Percentiles rank a stretch among this genome's conserved stretches.
phyloP scores from a whole-genome alignment of 2,329 filamentous ascomycete genomes.

The Alternaria rosae region DNA sequence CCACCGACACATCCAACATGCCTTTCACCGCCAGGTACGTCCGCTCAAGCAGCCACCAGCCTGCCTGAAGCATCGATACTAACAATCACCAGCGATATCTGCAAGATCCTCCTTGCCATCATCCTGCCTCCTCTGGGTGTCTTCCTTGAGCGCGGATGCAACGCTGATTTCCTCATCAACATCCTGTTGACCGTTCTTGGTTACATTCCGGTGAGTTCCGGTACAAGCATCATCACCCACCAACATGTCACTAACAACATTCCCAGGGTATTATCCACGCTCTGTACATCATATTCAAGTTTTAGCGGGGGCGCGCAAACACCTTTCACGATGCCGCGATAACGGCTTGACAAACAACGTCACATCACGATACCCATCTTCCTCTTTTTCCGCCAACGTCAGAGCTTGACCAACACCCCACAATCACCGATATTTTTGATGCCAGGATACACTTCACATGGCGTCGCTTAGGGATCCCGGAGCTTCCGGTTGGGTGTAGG shows the following conservation, averaged over 20 bases:
- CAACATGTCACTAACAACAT: constrained; percentile 16
- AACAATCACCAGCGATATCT: constrained; percentile 66
- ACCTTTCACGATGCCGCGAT: constrained; percentile 15
- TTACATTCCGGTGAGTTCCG: constrained; percentile 65
- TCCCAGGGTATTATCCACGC: constrained; percentile 80
- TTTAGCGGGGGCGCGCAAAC: constrained; percentile 60
- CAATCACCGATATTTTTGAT: constrained; percentile 3
- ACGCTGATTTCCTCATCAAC: constrained; percentile 89
- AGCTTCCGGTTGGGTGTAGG: constrained; percentile 7
- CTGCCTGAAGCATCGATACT: constrained; percentile 16
- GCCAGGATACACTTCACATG: neutral
- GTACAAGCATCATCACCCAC: neutral
- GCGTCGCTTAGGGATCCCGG: constrained; percentile 2
- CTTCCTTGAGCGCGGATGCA: constrained; percentile 92
- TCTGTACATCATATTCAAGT: constrained; percentile 91
- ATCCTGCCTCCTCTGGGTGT: constrained; percentile 90
- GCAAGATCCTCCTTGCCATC: constrained; percentile 87
- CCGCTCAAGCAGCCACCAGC: neutral
- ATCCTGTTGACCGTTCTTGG: constrained; percentile 73
- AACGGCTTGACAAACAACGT: constrained; percentile 18
- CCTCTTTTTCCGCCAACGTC: constrained; percentile 17
- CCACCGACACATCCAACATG: constrained; percentile 56
- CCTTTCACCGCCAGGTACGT: constrained; percentile 66
- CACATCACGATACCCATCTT: constrained; percentile 46
- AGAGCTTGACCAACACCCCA: neutral